Evolutionary conservation across 2,329 filamentous ascomycete species (phyloP).

Genomic region (Talaromyces sp.): DNA sequence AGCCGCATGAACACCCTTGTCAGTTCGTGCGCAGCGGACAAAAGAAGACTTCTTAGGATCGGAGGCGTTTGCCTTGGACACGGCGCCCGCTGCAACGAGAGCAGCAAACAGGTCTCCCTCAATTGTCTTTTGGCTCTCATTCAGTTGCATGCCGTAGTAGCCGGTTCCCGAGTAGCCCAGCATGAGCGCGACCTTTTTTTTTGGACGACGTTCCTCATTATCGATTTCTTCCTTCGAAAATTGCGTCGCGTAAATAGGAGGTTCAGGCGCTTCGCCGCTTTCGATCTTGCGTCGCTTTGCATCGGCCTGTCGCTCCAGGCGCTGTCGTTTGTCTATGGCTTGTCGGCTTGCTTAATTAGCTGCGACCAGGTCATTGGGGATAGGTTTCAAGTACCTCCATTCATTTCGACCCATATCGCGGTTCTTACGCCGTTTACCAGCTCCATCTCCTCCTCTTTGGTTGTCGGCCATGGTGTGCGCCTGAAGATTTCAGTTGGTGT

Average conservation of each 20-base stretch:
- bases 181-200: slow-evolving; percentile 94
- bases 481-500: slow-evolving; percentile 21
- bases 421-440: slow-evolving; percentile 58
- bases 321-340: slow-evolving; percentile 56
- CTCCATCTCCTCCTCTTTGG: slow-evolving; percentile 34
- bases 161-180: slow-evolving; percentile 95
- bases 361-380: slow-evolving; percentile 10
- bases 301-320: slow-evolving; percentile 54
- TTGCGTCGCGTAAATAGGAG: slow-evolving; percentile 58
- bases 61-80: slow-evolving; percentile 94
- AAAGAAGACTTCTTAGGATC: slow-evolving; percentile 96
- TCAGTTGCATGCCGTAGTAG: slow-evolving; percentile 96
- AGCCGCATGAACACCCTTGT: slow-evolving; percentile 96
- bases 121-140: slow-evolving; percentile 78
- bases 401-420: slow-evolving; percentile 68
- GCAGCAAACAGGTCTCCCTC: slow-evolving; percentile 93
- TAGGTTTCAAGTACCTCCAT: slow-evolving; percentile 58
- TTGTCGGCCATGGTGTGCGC: slow-evolving; percentile 37
- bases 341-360: slow-evolving; percentile 58
- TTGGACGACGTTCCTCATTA: slow-evolving; percentile 81
- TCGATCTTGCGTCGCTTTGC: slow-evolving; percentile 60
- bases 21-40: slow-evolving; percentile 89
- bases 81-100: slow-evolving; percentile 86
- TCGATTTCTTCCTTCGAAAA: slow-evolving; percentile 82
- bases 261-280: slow-evolving; percentile 44